Evolutionary conservation across 805 yeast genomes (phyloP).

Genomic region (Monosporozyma siamensis): DNA sequence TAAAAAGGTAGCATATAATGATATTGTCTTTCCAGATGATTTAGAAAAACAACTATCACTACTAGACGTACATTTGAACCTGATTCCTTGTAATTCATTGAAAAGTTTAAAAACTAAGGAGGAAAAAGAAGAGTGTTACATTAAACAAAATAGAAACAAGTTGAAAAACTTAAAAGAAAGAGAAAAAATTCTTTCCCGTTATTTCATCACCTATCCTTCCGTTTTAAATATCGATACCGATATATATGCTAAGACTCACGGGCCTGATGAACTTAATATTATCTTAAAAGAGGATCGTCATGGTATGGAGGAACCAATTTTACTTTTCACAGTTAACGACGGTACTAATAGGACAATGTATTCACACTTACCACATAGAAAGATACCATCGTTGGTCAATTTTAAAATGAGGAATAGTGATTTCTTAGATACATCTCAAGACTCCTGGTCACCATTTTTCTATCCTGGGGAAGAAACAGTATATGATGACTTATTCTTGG

Average conservation of each 20-base stretch:
- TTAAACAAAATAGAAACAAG: slow-evolving; percentile 7
- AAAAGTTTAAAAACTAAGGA: not conserved
- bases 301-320: slow-evolving; percentile 8
- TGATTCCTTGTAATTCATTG: slow-evolving; percentile 21
- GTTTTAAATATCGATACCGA: slow-evolving; percentile 4
- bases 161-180: slow-evolving; percentile 11
- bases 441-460: slow-evolving; percentile 13
- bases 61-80: slow-evolving; percentile 15
- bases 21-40: slow-evolving; percentile 16
- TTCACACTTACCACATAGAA: slow-evolving; percentile 8
- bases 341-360: slow-evolving; percentile 4
- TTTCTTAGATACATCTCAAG: slow-evolving; percentile 1
- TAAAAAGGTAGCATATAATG: slow-evolving; percentile 23
- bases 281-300: slow-evolving; percentile 2
- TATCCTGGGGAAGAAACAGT: slow-evolving; percentile 4
- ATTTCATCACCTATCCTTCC: slow-evolving; percentile 8
- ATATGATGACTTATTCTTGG: slow-evolving; percentile 14
- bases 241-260: not conserved
- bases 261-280: slow-evolving; percentile 9
- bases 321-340: slow-evolving; percentile 7
- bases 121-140: slow-evolving; percentile 8
- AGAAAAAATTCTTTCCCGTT: slow-evolving; percentile 4
- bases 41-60: slow-evolving; percentile 24
- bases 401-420: slow-evolving; percentile 1
- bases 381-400: not conserved